Evolutionary conservation across 768 basidiomycete genomes (phyloP), one percentile per base, ranked within the genome.

Genomic region (Rhodotorula kratochvilovae): DNA sequence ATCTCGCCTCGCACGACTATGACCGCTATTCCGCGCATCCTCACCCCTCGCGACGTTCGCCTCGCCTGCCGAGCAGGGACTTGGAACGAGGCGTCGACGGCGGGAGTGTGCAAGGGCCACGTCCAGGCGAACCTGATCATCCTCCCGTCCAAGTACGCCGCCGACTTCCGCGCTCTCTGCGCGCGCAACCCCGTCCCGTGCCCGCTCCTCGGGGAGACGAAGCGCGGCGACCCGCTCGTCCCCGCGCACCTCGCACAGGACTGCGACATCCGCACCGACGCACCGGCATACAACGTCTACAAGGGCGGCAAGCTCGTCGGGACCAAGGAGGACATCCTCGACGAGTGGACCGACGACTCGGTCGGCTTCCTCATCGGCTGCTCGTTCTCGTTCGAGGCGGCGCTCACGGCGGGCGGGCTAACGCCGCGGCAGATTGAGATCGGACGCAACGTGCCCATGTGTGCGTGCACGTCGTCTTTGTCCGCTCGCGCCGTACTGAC

Each of bases 111-210:
- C 33, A 56, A 50, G 2, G 77, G 71, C 19, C 58, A 66, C 59
- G 74, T 74, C 1, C 79, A 79, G 53, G 78, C 72, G 8, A 79
- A 79, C 72, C 61, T 79, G 10, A 58, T 79, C 63, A 64, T 78
- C 66, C 60, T 79, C 1, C 77, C 76, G 12, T 7, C 55, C 21
- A 67, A 56, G 56, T 77, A 75, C 61, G 79, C 77, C 13, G 65
- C 51, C 45, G 77, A 79, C 69, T 79, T 79, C 50, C 65, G 79
- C 23, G 48, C 51, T 7, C 66, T 79, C 1, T 79, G 79, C 61
- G 46, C 56, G n/a, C 75, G 74, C 21, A 79, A 79, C 39, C 79
- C 79, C 1, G 77, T 78, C 12, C 72, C 77, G 55, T 79, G 78
- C 50, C 78, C 78, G 8, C 60, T 78, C 13, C 68, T 79, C 11